Percentiles rank a stretch among this genome's conserved stretches.
Conservation (phyloP, 2,329 filamentous ascomycete species). For the Chaetomium sp. region DNA sequence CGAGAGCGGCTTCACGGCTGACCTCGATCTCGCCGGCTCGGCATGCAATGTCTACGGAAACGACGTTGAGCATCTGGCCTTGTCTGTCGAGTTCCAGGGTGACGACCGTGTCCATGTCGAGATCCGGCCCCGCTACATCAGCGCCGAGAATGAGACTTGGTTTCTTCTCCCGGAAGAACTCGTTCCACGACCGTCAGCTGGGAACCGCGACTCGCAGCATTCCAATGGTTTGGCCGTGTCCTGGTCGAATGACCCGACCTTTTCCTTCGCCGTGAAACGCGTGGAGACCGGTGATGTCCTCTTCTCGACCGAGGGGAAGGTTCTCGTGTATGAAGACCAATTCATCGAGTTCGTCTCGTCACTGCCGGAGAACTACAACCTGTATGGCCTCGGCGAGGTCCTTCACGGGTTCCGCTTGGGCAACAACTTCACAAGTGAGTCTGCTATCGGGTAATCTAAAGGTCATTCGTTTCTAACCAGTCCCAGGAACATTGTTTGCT, state of each 20-base stretch:
- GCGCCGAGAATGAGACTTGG: slow-evolving; percentile 63
- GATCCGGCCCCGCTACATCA: slow-evolving; percentile 67
- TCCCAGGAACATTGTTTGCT: slow-evolving; percentile 55
- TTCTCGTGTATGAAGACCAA: slow-evolving; percentile 73
- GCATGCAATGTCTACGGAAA: slow-evolving; percentile 78
- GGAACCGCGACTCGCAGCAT: neutral
- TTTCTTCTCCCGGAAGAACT: slow-evolving; percentile 67
- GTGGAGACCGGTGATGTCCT: slow-evolving; percentile 64
- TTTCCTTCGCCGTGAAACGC: slow-evolving; percentile 67
- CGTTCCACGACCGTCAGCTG: slow-evolving; percentile 54
- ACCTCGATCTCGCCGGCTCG: slow-evolving; percentile 67
- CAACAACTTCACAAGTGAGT: slow-evolving; percentile 67
- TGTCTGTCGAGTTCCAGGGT: slow-evolving; percentile 70
- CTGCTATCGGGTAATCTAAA: too few relatives aligned
- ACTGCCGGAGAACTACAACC: slow-evolving; percentile 70
- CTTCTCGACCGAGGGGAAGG: slow-evolving; percentile 65
- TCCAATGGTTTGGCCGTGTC: slow-evolving; percentile 54
- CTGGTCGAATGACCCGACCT: slow-evolving; percentile 58
- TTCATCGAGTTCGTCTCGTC: slow-evolving; percentile 72
- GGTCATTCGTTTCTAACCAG: slow-evolving; percentile 9
- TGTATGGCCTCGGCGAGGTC: slow-evolving; percentile 74
- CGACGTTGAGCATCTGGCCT: slow-evolving; percentile 66
- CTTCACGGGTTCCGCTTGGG: slow-evolving; percentile 72
- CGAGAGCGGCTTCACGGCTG: slow-evolving; percentile 63
- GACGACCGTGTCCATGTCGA: slow-evolving; percentile 67